Evolutionary conservation across 495 filamentous ascomycete species (phyloP), one percentile per base, ranked within the genome.

Genomic region (Venustampulla echinocandica): DNA sequence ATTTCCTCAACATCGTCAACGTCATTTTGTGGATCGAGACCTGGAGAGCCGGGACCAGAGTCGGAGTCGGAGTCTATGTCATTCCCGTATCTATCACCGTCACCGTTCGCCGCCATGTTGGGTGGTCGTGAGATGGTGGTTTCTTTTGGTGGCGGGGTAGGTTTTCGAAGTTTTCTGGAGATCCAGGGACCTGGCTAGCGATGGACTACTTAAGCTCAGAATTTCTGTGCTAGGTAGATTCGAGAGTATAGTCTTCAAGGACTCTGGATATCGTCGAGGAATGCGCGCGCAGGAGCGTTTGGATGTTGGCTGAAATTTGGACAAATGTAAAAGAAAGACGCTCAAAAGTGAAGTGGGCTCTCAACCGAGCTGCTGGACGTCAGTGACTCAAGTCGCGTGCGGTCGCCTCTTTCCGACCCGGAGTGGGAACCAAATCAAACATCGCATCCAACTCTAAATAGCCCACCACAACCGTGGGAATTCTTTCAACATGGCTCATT

Each of bases 21-120:
- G 22, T 60, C 54, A 18, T 58, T 42, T 20, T 58, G 45, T 1
- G 58, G 17, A 13, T 60, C 50, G 13, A 59, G 35, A 19, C 38
- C 43, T 30, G 52, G 56, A 22, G 56, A 54, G 24, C 38, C 55
- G 35, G 49, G 36, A 2, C 30, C 53, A 49, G 56, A 62, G 55
- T 65, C 67, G 11, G 67, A 69, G 20, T 70, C 69, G 19, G 68
- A 69, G 49, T 69, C 65, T 49, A 68, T 55, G 49, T 71, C 68
- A 53, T 73, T 71, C 39, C 67, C 69, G 55, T 65, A 70, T 54
- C 61, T 65, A 47, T 70, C 67, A 27, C 66, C 67, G 57, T 70
- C 66, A 27, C 66, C 67, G 57, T 70, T 67, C 55, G 64, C 60
- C 44, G 66, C 61, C 68, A 72, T 70, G 59, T 18, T 66, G 46